Base-by-base conservation (phyloP, 2,329 filamentous ascomycete species). In the Ceratocystis diversiconidia region DNA sequence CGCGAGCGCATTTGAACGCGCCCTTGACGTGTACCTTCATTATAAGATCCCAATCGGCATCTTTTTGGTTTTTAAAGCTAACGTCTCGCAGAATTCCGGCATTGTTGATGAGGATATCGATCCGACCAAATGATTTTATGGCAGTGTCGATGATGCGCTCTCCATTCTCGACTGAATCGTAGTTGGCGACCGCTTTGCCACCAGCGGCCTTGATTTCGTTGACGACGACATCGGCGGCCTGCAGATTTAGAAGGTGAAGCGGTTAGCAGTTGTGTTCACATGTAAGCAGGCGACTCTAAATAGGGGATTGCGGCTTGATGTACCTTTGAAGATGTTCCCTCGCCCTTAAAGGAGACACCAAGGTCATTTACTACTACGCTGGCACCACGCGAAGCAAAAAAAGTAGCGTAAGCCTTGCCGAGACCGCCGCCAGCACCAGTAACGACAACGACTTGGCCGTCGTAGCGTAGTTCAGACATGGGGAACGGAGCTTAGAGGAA, bases 61-160 rank as follows among this genome's bases (percentile, higher is more conserved):
- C 94, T 76, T 88, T 94, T 84, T 97, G 95, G 79, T 97, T 97
- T 84, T 96, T 96, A 81, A 99, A 97, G 82, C 89, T 92, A 74
- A 97, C 76, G 78, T 97, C 92, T 68, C 92, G 88, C 68, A 96
- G 82, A 73, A 97, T 97, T 73, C 94, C 92, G 68, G 94, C 94
- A 74, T 97, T 99, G 83, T 99, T 99, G 78, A 99, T 87, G 72
- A 99, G 86, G 69, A 99, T 80, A 76, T 99, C 92, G 76, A 99
- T 84, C 72, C 92, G 89, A 71, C 92, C 89, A 73, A 86, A 94
- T 65, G 79, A 80, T 76, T 89, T 79, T 74, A 94, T 88, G 71
- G 89, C 89, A 28, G 89, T 92, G 70, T 92, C 86, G 78, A 99
- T 95, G 76, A 99, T 97, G 77, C 84, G 87, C 68, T 97, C 92